A percentile compares a stretch with the other conserved stretches of the same genome.
Evolutionary conservation across 495 filamentous ascomycete genomes (phyloP).

Genomic region (Penicillium paradoxum): DNA sequence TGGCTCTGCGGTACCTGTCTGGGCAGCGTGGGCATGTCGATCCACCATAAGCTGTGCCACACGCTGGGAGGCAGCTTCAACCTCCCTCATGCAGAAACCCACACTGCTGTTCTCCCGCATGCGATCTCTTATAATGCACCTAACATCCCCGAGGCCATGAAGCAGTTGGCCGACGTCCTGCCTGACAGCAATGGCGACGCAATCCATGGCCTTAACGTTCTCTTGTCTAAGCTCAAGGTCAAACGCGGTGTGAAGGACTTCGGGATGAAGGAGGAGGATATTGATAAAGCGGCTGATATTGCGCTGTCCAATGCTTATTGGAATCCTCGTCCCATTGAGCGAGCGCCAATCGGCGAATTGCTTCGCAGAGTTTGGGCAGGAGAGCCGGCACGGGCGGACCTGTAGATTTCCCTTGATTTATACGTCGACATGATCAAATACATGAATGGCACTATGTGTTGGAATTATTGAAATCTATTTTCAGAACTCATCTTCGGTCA

Average conservation of each 20-base stretch:
- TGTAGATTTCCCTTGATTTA: constrained; percentile 33
- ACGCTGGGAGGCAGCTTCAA: constrained; percentile 64
- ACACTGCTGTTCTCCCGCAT: constrained; percentile 63
- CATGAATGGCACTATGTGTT: not conserved
- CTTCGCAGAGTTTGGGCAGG: constrained; percentile 64
- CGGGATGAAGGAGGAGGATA: constrained; percentile 62
- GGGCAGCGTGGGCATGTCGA: constrained; percentile 62
- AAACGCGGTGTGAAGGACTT: constrained; percentile 54
- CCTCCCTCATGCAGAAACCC: constrained; percentile 65
- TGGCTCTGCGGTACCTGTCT: constrained; percentile 63
- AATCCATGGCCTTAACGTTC: constrained; percentile 56
- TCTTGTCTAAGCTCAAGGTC: constrained; percentile 53
- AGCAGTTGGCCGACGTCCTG: constrained; percentile 51
- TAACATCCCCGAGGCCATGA: constrained; percentile 54
- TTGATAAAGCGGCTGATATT: constrained; percentile 62
- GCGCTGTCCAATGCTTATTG: constrained; percentile 60
- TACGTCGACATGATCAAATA: not conserved
- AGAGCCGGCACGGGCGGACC: constrained; percentile 55
- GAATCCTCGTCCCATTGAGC: constrained; percentile 58
- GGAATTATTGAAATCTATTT: not conserved
- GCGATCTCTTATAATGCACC: constrained; percentile 66
- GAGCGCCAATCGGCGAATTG: constrained; percentile 54
- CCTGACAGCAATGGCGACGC: constrained; percentile 57
- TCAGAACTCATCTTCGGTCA: not conserved
- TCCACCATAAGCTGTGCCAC: constrained; percentile 70